These are phyloP conservation scores for Fusarium newnesense DNA, from an alignment of 2,329 filamentous ascomycete species.

Conservation along the genomic window DNA sequence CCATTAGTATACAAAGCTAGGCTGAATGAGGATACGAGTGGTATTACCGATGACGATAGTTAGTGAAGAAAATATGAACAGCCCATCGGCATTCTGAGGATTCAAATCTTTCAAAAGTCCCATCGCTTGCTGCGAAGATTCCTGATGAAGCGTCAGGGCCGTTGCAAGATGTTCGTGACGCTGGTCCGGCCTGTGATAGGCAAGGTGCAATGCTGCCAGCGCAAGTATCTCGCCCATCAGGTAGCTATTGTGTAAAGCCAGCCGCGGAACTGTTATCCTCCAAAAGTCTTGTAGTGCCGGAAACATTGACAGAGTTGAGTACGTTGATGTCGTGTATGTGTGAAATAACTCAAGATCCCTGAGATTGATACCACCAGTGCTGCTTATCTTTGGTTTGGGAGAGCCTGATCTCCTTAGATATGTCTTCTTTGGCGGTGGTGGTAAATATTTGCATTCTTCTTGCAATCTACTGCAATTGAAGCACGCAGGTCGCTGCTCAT, in stretches of 20 bases:
- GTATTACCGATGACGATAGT: neutral
- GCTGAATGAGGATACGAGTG: fast-evolving
- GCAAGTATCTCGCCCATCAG: neutral
- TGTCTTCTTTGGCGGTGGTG: neutral
- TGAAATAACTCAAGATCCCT: neutral
- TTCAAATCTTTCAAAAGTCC: neutral
- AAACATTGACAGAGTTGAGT: neutral
- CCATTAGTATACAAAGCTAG: neutral
- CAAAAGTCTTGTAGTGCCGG: neutral
- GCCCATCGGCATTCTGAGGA: neutral
- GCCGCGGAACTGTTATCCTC: neutral
- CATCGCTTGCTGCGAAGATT: neutral
- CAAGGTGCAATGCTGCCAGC: neutral
- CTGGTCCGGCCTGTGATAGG: neutral
- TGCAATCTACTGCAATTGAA: constrained; percentile 1
- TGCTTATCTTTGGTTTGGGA: neutral
- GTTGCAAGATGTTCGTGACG: neutral
- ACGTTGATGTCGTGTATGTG: neutral
- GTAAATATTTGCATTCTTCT: neutral
- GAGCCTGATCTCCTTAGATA: fast-evolving
- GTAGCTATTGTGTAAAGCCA: neutral
- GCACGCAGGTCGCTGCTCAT: neutral
- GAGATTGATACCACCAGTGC: neutral
- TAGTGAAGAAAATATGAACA: neutral
- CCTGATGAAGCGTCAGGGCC: neutral